These are phyloP conservation scores for Apiospora saccharicola DNA, from an alignment of 2,329 filamentous ascomycete genomes.

Conservation along the genomic window DNA sequence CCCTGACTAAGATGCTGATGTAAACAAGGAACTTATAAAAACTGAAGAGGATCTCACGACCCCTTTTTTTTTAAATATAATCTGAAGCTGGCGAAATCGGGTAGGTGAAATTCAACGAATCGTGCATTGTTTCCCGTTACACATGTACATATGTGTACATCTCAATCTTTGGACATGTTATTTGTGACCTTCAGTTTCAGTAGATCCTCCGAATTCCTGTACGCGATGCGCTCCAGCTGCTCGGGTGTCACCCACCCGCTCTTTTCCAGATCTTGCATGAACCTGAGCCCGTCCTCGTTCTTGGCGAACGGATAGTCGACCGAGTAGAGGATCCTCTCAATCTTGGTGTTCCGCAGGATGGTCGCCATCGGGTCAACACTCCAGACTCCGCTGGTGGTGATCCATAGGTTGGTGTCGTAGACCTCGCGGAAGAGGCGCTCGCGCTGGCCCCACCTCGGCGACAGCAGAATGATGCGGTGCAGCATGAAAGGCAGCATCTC, in stretches of 20 bases:
- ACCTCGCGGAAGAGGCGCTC: slow-evolving; percentile 53
- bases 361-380: slow-evolving; percentile 55
- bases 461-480: slow-evolving; percentile 49
- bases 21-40: neutral
- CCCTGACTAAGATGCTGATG: neutral
- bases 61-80: neutral
- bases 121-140: neutral
- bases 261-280: slow-evolving; percentile 55
- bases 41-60: neutral
- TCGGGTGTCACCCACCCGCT: slow-evolving; percentile 58
- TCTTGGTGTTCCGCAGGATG: slow-evolving; percentile 51
- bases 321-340: slow-evolving; percentile 62
- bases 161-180: neutral
- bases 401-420: slow-evolving; percentile 63
- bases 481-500: slow-evolving; percentile 62
- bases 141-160: neutral
- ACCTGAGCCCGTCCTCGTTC: slow-evolving; percentile 56
- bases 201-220: slow-evolving; percentile 55
- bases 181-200: slow-evolving; percentile 16
- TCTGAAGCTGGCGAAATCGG: neutral
- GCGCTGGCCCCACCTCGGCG: slow-evolving; percentile 39
- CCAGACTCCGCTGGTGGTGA: slow-evolving; percentile 64
- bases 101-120: neutral
- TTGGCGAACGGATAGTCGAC: slow-evolving; percentile 64
- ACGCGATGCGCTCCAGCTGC: slow-evolving; percentile 57